Evolutionary conservation across 768 basidiomycete genomes (phyloP).

Genomic region (Pulveroboletus sp.): DNA sequence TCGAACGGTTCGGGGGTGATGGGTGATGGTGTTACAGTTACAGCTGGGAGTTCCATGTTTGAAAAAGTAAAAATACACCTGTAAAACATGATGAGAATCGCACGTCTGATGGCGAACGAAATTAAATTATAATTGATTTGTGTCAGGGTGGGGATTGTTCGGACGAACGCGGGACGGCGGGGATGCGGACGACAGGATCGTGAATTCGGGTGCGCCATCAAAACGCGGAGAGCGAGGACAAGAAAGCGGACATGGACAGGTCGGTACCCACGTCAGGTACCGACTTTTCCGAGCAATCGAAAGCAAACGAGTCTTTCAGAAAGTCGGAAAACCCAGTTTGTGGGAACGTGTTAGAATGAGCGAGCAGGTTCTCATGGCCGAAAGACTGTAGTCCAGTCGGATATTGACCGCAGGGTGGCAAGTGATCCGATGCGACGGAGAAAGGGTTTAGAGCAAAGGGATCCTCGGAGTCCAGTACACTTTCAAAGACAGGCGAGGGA

Average conservation of each 20-base stretch:
- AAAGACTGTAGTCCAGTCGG: slow-evolving; percentile 20
- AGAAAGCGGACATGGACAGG: slow-evolving; percentile 31
- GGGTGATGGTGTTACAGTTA: slow-evolving; percentile 22
- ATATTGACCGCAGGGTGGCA: slow-evolving; percentile 19
- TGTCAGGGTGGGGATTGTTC: slow-evolving; percentile 1
- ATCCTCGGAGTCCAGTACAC: slow-evolving; percentile 20
- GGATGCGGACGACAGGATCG: too few relatives aligned
- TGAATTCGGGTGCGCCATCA: too few relatives aligned
- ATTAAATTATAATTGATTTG: background rate
- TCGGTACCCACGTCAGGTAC: slow-evolving; percentile 23
- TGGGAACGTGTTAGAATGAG: slow-evolving; percentile 12
- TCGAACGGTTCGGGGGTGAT: background rate
- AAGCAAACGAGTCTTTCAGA: slow-evolving; percentile 23
- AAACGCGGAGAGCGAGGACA: slow-evolving; percentile 29
- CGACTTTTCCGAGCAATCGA: slow-evolving; percentile 23
- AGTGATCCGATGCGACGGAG: slow-evolving; percentile 10
- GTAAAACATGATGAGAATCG: slow-evolving; percentile 5
- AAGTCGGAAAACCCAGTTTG: slow-evolving; percentile 23
- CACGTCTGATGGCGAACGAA: slow-evolving; percentile 5
- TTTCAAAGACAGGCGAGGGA: slow-evolving; percentile 26
- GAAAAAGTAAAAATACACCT: slow-evolving; percentile 28
- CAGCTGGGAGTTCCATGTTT: slow-evolving; percentile 17
- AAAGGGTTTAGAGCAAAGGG: slow-evolving; percentile 19
- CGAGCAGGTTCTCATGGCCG: slow-evolving; percentile 11
- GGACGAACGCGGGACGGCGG: background rate